Evolutionary conservation across 2,329 filamentous ascomycete species (phyloP), one percentile per base, ranked within the genome.

Genomic region (Trichoderma sp.): DNA sequence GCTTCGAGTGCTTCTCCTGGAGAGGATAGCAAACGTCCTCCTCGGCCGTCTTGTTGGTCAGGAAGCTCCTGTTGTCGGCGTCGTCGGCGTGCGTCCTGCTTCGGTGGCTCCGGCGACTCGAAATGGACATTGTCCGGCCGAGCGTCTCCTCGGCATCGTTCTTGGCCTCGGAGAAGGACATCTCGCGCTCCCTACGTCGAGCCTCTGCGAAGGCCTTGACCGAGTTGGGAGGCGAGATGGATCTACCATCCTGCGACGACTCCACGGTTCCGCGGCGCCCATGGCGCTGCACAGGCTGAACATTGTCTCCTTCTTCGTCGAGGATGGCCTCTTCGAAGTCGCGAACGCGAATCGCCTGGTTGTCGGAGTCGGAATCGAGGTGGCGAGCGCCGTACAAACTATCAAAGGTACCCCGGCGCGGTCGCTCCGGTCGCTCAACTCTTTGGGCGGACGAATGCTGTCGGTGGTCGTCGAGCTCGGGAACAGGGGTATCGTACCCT

Each of bases 181-280:
- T 75, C 66, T 88, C 92, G 50, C 93, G 90, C 74, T 94, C 91
- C 66, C 93, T 89, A 66, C 92, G 91, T 58, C 92, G 90, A 63
- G 92, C 91, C 72, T 95, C 91, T 19, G 95, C 95, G 77, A 99
- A 99, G 4, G 95, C 95, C 76, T 98, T 96, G 59, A 99, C 93
- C 0, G 95, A 99, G 77, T 97, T 99, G 7, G 95, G 95, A 12
- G 94, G 94, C 6, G 95, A 98, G 2, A 86, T 81, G 1, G 91
- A 92, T 63, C 92, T 85, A 55, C 85, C 86, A 24, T 85, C 83
- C 26, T 79, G 76, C 52, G 81, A 76, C 1, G 85, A 85, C 39
- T 83, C 83, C 62, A 89, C 79, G 58, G 85, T 85, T 64, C 83
- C 81, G 64, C 85, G 83, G 17, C 86, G 85, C 65, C 78, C 79